These are phyloP conservation scores for Saturnispora hagleri DNA, from an alignment of 805 yeast species.

Conservation along the genomic window DNA sequence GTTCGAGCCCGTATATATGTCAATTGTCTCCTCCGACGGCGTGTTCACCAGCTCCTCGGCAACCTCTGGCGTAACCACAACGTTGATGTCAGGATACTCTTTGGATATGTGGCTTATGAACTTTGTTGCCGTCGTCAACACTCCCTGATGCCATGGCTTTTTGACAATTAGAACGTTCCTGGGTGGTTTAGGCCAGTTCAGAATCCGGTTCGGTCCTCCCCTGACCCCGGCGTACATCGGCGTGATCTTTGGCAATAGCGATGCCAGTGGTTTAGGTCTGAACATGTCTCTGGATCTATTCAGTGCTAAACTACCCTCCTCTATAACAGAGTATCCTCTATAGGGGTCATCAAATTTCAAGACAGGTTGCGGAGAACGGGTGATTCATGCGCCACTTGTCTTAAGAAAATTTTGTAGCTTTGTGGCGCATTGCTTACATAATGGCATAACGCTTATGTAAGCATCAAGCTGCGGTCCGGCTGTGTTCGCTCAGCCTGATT, in stretches of 20 bases:
- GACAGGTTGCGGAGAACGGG: not conserved
- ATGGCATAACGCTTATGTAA: not conserved
- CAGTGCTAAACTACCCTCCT: not conserved
- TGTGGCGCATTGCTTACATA: not conserved
- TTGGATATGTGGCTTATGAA: constrained; percentile 54
- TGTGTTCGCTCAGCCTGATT: too few species aligned
- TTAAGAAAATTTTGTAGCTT: not conserved
- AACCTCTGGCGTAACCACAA: constrained; percentile 67
- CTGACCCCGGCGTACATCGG: constrained; percentile 50
- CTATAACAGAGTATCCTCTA: not conserved
- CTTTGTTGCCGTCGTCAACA: constrained; percentile 53
- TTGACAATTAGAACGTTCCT: constrained; percentile 73
- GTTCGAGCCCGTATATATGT: constrained; percentile 48
- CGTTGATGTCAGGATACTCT: constrained; percentile 60
- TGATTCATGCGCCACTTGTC: not conserved
- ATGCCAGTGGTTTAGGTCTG: constrained; percentile 6
- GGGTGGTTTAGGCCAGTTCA: constrained; percentile 66
- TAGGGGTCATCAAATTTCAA: not conserved
- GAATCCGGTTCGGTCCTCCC: constrained; percentile 50
- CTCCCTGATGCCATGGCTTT: constrained; percentile 69
- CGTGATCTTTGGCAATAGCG: constrained; percentile 16
- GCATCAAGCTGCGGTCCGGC: too few species aligned
- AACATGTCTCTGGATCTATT: not conserved
- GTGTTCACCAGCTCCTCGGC: constrained; percentile 50
- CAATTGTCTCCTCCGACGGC: not conserved